Percentiles rank a stretch among this genome's conserved stretches.
These are phyloP conservation scores for Talaromyces amestolkiae DNA, from an alignment of 2,329 filamentous ascomycete genomes.

Conservation along the genomic window DNA sequence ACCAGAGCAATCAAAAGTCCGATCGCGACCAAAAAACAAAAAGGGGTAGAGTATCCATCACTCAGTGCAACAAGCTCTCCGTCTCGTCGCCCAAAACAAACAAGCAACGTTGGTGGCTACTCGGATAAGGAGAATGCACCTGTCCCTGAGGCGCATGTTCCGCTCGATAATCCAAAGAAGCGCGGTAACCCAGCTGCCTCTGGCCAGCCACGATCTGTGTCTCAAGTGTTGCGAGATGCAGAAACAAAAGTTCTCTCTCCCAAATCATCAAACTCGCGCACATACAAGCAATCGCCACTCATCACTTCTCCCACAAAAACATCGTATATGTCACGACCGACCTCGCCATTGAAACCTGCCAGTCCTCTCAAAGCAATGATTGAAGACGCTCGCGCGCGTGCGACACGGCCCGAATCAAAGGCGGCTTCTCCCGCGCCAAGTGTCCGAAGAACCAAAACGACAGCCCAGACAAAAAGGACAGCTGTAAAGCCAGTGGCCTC, in stretches of 20 bases:
- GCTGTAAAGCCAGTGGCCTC: constrained; percentile 26
- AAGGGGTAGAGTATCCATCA: constrained; percentile 28
- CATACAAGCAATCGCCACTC: constrained; percentile 58
- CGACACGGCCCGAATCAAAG: constrained; percentile 24
- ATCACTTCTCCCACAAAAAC: constrained; percentile 43
- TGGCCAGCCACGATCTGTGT: constrained; percentile 41
- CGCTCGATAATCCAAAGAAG: constrained; percentile 69
- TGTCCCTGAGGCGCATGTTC: constrained; percentile 42
- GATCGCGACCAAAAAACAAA: constrained; percentile 28
- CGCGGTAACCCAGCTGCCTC: constrained; percentile 46
- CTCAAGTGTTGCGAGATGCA: constrained; percentile 44
- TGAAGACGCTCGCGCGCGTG: constrained; percentile 25
- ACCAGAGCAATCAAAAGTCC: constrained; percentile 31
- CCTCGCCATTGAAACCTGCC: constrained; percentile 61
- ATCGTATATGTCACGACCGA: constrained; percentile 55
- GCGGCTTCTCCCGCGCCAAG: constrained; percentile 11
- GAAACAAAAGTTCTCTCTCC: constrained; percentile 71
- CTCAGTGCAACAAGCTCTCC: constrained; percentile 30
- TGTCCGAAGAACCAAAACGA: constrained; percentile 24
- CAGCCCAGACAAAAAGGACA: constrained; percentile 23
- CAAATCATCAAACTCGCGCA: constrained; percentile 75
- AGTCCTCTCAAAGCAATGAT: constrained; percentile 36
- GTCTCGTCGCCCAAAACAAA: constrained; percentile 27
- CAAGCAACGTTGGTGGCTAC: constrained; percentile 62
- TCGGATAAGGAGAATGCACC: constrained; percentile 74